A percentile compares a stretch with the other conserved stretches of the same genome.
Evolutionary conservation across 2,329 filamentous ascomycete species (phyloP).

Genomic region (Colletotrichum euphorbiae): DNA sequence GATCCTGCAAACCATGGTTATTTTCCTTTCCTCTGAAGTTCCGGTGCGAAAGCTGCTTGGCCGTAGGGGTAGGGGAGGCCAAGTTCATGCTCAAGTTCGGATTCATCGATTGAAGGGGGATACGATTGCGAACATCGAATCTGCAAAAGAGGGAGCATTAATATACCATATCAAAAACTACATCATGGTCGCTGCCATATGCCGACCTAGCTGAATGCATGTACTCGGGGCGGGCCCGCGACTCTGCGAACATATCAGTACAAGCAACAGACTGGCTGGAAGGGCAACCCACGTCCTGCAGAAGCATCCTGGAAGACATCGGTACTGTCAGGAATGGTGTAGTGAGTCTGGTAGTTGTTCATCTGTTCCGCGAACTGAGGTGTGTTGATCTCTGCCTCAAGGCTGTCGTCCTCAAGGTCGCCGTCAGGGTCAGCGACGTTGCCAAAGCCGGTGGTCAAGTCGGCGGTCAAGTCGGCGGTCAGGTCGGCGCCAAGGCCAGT

Average conservation of each 20-base stretch:
- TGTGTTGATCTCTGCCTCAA: conserved; percentile 13
- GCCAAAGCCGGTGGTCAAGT: neutral
- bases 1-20: conserved; percentile 43
- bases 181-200: conserved; percentile 2
- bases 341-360: neutral
- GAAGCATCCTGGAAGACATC: conserved; percentile 29
- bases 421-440: neutral
- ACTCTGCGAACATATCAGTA: conserved; percentile 8
- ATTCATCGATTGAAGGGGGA: conserved; percentile 50
- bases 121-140: conserved; percentile 49
- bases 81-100: conserved; percentile 52
- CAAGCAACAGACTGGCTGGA: neutral
- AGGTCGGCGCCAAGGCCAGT: neutral
- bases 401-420: neutral
- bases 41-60: conserved; percentile 44
- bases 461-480: no score
- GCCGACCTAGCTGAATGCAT: conserved; percentile 28
- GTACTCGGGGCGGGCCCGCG: neutral
- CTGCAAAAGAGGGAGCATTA: conserved; percentile 44
- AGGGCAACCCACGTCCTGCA: neutral
- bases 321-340: neutral
- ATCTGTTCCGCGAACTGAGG: conserved; percentile 3
- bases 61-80: conserved; percentile 43
- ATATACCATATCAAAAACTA: conserved; percentile 29
- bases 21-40: conserved; percentile 49